These are phyloP conservation scores for Hygrophila difformis DNA, from an alignment of 257 asterid genomes.

Conservation along the genomic window DNA sequence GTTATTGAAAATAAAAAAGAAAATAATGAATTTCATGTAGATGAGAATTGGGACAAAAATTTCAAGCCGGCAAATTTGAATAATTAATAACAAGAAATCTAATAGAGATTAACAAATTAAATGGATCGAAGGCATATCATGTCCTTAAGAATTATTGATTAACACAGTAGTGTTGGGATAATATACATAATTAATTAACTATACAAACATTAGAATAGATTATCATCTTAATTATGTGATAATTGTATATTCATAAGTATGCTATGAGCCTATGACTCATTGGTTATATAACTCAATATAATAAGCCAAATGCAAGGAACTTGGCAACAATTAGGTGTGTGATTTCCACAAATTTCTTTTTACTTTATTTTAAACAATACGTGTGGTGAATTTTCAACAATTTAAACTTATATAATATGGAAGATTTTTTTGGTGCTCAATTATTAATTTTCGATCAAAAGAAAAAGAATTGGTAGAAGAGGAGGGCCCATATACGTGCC, in stretches of 20 bases:
- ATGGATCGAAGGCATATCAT: background rate
- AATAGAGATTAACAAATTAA: conserved; percentile 1
- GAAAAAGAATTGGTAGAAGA: too few relatives aligned
- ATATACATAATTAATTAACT: too few relatives aligned
- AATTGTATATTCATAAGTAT: background rate
- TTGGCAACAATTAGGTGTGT: conserved; percentile 8
- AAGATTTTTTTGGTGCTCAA: too few relatives aligned
- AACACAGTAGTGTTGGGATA: conserved; percentile 6
- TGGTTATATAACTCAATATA: background rate
- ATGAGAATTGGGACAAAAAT: conserved; percentile 8
- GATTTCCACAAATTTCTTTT: too few relatives aligned
- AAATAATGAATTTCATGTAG: too few relatives aligned
- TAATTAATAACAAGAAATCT: conserved; percentile 18
- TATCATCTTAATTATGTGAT: too few relatives aligned
- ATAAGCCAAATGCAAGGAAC: conserved; percentile 9
- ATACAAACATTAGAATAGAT: too few relatives aligned
- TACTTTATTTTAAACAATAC: too few relatives aligned
- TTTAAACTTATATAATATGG: background rate
- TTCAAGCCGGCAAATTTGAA: conserved; percentile 20
- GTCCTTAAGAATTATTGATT: background rate
- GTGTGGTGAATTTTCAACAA: conserved; percentile 3
- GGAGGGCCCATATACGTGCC: conserved; percentile 31
- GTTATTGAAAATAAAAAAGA: too few relatives aligned
- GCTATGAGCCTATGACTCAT: background rate
- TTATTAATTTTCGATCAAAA: too few relatives aligned